Evolutionary conservation across 2,329 filamentous ascomycete species (phyloP), one percentile per base, ranked within the genome.

Genomic region (Teratosphaeria epicoccoides): DNA sequence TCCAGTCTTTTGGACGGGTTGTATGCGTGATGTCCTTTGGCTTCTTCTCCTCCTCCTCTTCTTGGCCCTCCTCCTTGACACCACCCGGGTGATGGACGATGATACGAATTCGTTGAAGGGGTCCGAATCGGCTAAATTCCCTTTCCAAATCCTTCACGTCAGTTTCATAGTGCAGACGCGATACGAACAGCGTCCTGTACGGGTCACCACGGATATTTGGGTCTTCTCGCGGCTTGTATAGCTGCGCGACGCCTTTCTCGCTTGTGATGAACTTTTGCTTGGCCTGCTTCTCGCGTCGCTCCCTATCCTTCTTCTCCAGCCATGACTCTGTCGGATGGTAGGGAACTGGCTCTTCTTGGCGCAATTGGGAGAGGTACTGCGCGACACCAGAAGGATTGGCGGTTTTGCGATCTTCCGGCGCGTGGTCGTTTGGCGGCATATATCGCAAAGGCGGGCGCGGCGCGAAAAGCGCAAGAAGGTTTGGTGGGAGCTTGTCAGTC

Each of bases 401-500:
- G 17, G 88, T 94, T 67, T 78, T 83, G 63, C 88, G 85, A 59
- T 90, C 81, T 71, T 93, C 88, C 10, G 90, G 85, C 56, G 90
- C 81, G 68, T 87, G 78, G 71, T 97, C 91, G 61, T 79, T 77
- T 6, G 89, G 87, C 55, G 86, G 85, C 55, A 95, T 82, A 79
- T 88, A 97, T 71, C 89, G 86, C 67, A 97, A 75, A 54, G 91
- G 86, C 62, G 93, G 93, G 54, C 93, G 87, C 67, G 93, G 88
- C 72, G 91, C 87, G 75, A 98, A 98, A 61, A 97, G 87, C 71
- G 87, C 87, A 63, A 97, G 79, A 54, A 97, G 80, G 68, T 95
- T 91, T 51, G 87, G 88, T 53, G 93, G 91, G 20, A 98, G 85
- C 73, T 94, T 93, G 78, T 96, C 91, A 48, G 93, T 97, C 93